A percentile compares a stretch with the other conserved stretches of the same genome.
These are phyloP conservation scores for Lachancea dasiensis DNA, from an alignment of 805 yeast genomes.

Conservation along the genomic window DNA sequence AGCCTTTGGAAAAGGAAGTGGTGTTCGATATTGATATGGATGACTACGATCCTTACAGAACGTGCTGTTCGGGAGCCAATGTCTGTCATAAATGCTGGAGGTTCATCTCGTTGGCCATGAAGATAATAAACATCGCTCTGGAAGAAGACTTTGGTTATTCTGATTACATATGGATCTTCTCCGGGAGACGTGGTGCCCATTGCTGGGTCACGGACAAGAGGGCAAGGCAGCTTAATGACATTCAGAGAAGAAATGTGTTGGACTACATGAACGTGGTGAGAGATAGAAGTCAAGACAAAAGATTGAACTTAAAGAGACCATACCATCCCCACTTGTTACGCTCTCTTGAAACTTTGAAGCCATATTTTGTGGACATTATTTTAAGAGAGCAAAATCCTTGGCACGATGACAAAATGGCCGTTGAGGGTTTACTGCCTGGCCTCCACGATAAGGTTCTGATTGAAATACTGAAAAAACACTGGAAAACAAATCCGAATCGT, in stretches of 20 bases:
- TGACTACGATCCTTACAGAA: slow-evolving; percentile 89
- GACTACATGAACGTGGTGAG: slow-evolving; percentile 76
- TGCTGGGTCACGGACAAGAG: slow-evolving; percentile 92
- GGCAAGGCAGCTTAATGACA: slow-evolving; percentile 70
- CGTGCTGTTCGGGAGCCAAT: slow-evolving; percentile 82
- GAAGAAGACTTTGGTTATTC: slow-evolving; percentile 85
- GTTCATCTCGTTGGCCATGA: slow-evolving; percentile 78
- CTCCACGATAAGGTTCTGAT: slow-evolving; percentile 56
- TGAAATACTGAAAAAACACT: slow-evolving; percentile 46
- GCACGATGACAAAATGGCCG: slow-evolving; percentile 49
- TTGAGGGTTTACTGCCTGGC: slow-evolving; percentile 52
- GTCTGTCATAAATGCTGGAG: slow-evolving; percentile 92
- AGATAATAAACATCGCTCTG: slow-evolving; percentile 64
- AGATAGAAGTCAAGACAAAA: slow-evolving; percentile 42
- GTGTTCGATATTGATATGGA: slow-evolving; percentile 97
- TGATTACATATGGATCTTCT: slow-evolving; percentile 88
- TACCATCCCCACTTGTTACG: slow-evolving; percentile 83
- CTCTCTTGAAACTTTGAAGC: slow-evolving; percentile 60
- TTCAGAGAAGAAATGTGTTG: slow-evolving; percentile 68
- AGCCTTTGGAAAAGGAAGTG: slow-evolving; percentile 77
- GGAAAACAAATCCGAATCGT: slow-evolving; percentile 51
- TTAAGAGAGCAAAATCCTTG: slow-evolving; percentile 86
- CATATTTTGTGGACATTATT: slow-evolving; percentile 58
- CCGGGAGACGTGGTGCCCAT: slow-evolving; percentile 98
- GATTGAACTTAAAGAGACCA: slow-evolving; percentile 62